Base-by-base conservation (phyloP, 2,329 filamentous ascomycete species). In the Botryosphaeria dothidea region DNA sequence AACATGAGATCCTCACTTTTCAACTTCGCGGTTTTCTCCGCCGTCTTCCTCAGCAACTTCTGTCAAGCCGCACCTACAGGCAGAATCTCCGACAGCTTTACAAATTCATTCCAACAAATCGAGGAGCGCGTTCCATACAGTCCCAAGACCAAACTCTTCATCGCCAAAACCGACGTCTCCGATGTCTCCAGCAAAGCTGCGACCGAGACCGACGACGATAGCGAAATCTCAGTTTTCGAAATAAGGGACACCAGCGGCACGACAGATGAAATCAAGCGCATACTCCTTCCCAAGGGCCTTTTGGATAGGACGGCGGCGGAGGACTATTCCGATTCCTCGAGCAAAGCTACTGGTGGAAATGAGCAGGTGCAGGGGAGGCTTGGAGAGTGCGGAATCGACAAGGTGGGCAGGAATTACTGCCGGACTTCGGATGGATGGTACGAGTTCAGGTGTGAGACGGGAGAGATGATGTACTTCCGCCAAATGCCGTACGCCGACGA, bases 381-480 rank as follows among this genome's bases (percentile, higher is more conserved):
- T 21, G 36, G 25, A 5, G 54, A 41, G 34, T 57, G 54, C n/a
- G 36, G 54, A 11, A 21, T 57, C 13, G 54, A 57, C 17, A 57
- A 43, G 54, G 36, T 21, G 15, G 54, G 54, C 36, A 43, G 54
- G 36, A 57, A 57, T 43, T 57, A 57, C 36, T 57, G 54, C 36
- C 36, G 31, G 7, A 57, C 54, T 2, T 27, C 54, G 36, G 54
- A 57, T 25, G 54, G 36, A 8, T 57, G 54, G 54, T 57, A 43
- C 25, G 54, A 43, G 54, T 57, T 43, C 54, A 25, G 54, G 17
- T 57, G 54, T 11, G 54, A 57, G 54, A 57, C 54, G 15, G 54
- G 54, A 15, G 54, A 57, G 36, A 27, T 57, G 23, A 7, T 8
- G 15, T 57, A 57, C 36, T 57, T 43, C 54, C 38, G 54, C 8